Evolutionary conservation across 208 protist species (phyloP).

Genomic region (Trypanosoma caninum): DNA sequence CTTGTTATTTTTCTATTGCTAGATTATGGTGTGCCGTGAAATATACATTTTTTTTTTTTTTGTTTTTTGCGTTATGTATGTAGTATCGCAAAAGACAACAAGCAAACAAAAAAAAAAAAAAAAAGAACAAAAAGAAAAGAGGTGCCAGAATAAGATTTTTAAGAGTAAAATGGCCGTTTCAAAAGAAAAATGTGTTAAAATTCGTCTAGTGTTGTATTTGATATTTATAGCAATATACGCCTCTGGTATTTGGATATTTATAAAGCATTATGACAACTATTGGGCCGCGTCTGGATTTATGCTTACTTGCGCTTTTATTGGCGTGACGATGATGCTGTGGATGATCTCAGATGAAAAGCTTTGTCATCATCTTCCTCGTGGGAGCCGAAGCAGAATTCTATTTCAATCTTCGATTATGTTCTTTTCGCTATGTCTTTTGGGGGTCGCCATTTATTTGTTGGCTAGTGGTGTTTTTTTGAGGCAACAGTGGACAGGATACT

Average conservation of each 20-base stretch:
- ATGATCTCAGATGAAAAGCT: slow-evolving; percentile 35
- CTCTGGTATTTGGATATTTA: slow-evolving; percentile 38
- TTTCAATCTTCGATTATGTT: slow-evolving; percentile 44
- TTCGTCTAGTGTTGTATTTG: slow-evolving; percentile 38
- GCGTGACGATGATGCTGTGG: slow-evolving; percentile 31
- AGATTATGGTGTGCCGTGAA: too few relatives aligned
- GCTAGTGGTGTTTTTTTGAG: slow-evolving; percentile 37
- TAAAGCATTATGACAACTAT: slow-evolving; percentile 54
- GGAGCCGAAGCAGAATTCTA: slow-evolving; percentile 27
- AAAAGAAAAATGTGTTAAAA: slow-evolving; percentile 6
- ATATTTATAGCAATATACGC: slow-evolving; percentile 48
- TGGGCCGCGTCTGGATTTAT: slow-evolving; percentile 58
- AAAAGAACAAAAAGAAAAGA: slow-evolving; percentile 20
- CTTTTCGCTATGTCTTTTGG: slow-evolving; percentile 32
- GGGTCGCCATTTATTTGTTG: slow-evolving; percentile 57
- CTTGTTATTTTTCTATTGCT: too few relatives aligned
- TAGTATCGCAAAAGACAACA: not conserved
- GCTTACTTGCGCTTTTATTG: slow-evolving; percentile 45
- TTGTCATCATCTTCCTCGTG: slow-evolving; percentile 40
- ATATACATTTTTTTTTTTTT: slow-evolving; percentile 14
- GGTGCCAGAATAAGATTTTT: too few relatives aligned
- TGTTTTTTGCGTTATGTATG: not conserved
- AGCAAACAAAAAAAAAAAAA: slow-evolving; percentile 5
- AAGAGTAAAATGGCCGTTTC: slow-evolving; percentile 23
- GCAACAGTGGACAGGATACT: slow-evolving; percentile 53